These are phyloP conservation scores for Coemansia brasiliensis DNA, from an alignment of 192 early-diverging fungal species.

Conservation along the genomic window DNA sequence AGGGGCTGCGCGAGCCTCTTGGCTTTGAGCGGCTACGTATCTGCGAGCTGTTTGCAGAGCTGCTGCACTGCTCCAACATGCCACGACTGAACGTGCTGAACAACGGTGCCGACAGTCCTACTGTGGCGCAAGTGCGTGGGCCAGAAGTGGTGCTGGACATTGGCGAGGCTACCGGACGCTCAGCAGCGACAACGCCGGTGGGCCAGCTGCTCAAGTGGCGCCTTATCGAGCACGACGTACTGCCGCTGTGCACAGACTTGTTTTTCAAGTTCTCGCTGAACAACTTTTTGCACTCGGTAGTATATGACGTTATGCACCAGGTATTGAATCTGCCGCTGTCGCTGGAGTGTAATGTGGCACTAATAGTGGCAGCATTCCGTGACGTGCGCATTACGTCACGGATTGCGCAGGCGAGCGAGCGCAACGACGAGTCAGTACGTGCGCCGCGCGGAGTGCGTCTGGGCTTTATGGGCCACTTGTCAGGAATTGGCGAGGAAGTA, in stretches of 20 bases:
- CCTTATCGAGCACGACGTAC: conserved; percentile 64
- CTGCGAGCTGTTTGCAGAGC: conserved; percentile 98
- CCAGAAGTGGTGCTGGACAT: conserved; percentile 7
- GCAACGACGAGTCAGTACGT: conserved; percentile 78
- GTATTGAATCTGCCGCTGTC: conserved; percentile 90
- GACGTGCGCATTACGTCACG: conserved; percentile 83
- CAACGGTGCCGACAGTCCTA: conserved; percentile 23
- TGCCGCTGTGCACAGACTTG: conserved; percentile 71
- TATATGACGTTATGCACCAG: conserved; percentile 98
- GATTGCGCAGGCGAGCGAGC: conserved; percentile 80
- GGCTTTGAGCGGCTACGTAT: conserved; percentile 95
- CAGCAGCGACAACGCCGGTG: conserved; percentile 50
- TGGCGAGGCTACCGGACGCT: conserved; percentile 14
- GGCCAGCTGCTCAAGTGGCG: conserved; percentile 74
- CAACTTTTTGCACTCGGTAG: conserved; percentile 98
- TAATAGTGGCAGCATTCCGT: conserved; percentile 71
- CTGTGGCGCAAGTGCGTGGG: conserved; percentile 2
- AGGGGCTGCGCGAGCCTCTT: conserved; percentile 77
- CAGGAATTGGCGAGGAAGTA: conserved; percentile 95
- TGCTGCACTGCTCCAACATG: conserved; percentile 91
- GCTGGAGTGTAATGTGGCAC: conserved; percentile 58
- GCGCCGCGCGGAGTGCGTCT: conserved; percentile 87
- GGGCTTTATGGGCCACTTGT: conserved; percentile 99
- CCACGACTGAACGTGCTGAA: conserved; percentile 60
- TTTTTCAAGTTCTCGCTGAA: conserved; percentile 97